A percentile compares a stretch with the other conserved stretches of the same genome.
Conservation (phyloP, 2,329 filamentous ascomycete genomes). For the Aureobasidium sp. region DNA sequence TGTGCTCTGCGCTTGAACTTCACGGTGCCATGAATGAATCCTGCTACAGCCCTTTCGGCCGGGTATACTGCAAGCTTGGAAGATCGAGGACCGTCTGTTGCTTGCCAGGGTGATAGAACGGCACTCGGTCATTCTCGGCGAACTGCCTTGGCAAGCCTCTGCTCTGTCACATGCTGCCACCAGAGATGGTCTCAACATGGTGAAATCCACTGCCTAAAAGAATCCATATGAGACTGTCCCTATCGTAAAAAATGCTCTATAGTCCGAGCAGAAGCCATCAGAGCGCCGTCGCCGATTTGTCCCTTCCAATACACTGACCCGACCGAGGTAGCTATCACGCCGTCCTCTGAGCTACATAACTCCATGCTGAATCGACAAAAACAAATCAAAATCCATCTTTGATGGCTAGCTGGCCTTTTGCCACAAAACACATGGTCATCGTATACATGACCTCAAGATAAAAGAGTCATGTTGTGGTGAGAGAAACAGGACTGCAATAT, state of each 20-base stretch:
- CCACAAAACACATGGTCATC: not conserved
- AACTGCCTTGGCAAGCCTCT: too few species aligned
- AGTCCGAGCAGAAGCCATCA: not conserved
- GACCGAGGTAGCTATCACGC: not conserved
- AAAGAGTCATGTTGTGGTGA: not conserved
- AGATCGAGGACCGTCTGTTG: not conserved
- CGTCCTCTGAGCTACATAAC: slow-evolving; percentile 1
- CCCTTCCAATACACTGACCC: not conserved
- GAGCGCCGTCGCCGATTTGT: not conserved
- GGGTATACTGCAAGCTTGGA: not conserved
- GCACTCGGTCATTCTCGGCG: too few species aligned
- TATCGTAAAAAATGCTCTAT: not conserved
- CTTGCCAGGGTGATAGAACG: not conserved
- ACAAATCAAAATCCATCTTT: not conserved
- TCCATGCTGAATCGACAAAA: not conserved
- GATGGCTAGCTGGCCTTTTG: not conserved
- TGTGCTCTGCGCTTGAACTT: not conserved
- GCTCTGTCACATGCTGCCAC: slow-evolving; percentile 1
- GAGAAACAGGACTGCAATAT: not conserved
- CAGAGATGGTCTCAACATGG: not conserved
- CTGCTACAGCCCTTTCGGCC: not conserved
- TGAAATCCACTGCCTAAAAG: too few species aligned
- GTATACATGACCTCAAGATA: not conserved
- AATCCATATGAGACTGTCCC: not conserved
- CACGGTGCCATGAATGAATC: not conserved